Base-by-base conservation (phyloP, 805 yeast species). In the Yamadazyma insecticola region DNA sequence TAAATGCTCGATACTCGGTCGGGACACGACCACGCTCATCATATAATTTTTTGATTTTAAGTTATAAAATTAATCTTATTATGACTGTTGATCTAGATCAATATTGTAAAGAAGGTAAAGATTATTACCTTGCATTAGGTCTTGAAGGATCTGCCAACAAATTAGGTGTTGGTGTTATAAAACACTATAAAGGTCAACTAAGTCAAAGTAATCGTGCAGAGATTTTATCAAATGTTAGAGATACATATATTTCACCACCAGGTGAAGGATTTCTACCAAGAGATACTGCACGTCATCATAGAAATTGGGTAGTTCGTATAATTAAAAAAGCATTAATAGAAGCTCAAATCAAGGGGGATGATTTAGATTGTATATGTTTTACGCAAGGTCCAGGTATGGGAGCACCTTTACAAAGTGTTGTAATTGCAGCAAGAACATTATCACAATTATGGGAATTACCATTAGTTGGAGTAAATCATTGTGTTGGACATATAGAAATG, bases 361-460 rank as follows among this genome's bases (percentile, higher is more conserved):
- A 83, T 27, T 49, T 81, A 5, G 89, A 83, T 56, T 80, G 84
- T 29, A 83, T 92, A 29, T 87, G 96, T 55, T 92, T 92, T 55
- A 92, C 98, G 1, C 94, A 84, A 57, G 98, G 98, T 4, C 99
- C 98, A 1, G 99, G 99, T 1, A 92, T 92, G 97, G 99, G 99
- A 2, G 97, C 97, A 1, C 99, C 99, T 0, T 62, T 92, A 32
- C 95, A 92, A 47, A 78, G 90, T 34, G 96, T 88, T 23, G 97
- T 82, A 3, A 70, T 92, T 29, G 94, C 95, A 1, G 97, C 98
- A 1, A 67, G 99, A 50, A 79, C 96, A 0, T 60, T 89, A 22
- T 67, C 87, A 6, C 77, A 81, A 44, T 51, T 90, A 43, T 87
- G 95, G 94, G 53, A 73, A 2, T 60, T 83, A 14, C 97, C 98